Base-by-base conservation (phyloP, 2,329 filamentous ascomycete genomes). In the Alternaria triticina region DNA sequence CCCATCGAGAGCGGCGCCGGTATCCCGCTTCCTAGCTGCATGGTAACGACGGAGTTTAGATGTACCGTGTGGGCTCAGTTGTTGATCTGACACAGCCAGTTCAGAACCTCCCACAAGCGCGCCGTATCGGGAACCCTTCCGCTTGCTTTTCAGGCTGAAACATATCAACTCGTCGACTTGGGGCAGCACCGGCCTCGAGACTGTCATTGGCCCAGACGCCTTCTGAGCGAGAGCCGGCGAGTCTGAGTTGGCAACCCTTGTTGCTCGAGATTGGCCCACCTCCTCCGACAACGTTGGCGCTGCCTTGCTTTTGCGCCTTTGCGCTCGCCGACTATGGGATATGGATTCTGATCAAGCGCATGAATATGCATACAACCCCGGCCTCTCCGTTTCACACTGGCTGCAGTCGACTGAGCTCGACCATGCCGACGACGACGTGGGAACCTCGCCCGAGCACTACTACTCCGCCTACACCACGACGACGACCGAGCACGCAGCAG, bases 351-450 rank as follows among this genome's bases (percentile, higher is more conserved):
- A 63, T 43, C 57, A 63, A 47, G 61, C 57, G 61, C 62, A 65
- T 62, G 54, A 57, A 57, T 65, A 62, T 62, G 64, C 60, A 59
- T 66, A 60, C 60, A 44, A 66, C 44, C 64, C 64, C 44, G 57
- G 57, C 57, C 52, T 66, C 43, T 59, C 60, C 36, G 57, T 60
- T 40, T 66, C 61, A 49, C 59, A 74, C 74, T 79, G 64, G 77
- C 72, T 78, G 61, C 75, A 78, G 56, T 76, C 76, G 43, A 78
- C 75, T 33, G 46, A 55, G 45, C 54, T 72, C 72, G 68, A 66
- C 43, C 60, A 63, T 59, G 60, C 61, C 64, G 69, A 68, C 58
- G 68, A 70, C 58, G 43, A 68, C 20, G 69, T 67, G 55, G 70
- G 70, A 51, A 60, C 59, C 25, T 49, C 50, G 54, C 62, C 62